Evolutionary conservation across 768 basidiomycete species (phyloP).

Genomic region (Panellus pusillus): DNA sequence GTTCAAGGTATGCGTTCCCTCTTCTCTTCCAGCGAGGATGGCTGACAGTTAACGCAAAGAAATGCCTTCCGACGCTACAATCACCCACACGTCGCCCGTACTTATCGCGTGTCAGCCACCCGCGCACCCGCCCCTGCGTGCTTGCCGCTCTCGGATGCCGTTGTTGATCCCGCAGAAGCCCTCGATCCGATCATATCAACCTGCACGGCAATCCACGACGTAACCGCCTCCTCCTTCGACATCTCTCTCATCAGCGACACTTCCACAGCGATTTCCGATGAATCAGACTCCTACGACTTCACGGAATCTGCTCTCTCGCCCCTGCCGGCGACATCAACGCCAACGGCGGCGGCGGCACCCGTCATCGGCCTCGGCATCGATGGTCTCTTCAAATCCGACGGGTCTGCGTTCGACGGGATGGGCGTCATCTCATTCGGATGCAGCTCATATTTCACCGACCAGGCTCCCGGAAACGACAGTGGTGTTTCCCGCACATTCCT

Average conservation of each 20-base stretch:
- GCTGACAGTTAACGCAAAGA: background rate
- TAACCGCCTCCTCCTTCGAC: conserved; percentile 13
- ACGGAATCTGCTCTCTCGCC: background rate
- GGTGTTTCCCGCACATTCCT: conserved; percentile 17
- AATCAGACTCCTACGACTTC: conserved; percentile 6
- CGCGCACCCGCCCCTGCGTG: background rate
- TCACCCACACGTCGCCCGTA: conserved; percentile 12
- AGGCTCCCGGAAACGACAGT: background rate
- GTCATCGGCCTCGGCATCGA: conserved; percentile 9
- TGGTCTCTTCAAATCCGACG: conserved; percentile 16
- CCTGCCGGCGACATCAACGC: background rate
- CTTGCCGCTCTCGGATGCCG: background rate
- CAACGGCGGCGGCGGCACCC: too few species aligned
- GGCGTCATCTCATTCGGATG: conserved; percentile 17
- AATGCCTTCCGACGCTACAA: background rate
- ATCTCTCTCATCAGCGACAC: conserved; percentile 20
- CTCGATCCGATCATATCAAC: background rate
- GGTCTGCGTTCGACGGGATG: conserved; percentile 18
- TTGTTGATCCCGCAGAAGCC: too few species aligned
- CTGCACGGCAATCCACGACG: background rate
- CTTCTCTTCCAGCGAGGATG: background rate
- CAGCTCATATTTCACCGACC: background rate
- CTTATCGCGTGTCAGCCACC: conserved; percentile 13
- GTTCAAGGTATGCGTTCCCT: conserved; percentile 6
- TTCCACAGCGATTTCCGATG: background rate